Conservation (phyloP, 345 rosid genomes). For the Eucalyptus lansdowneana region DNA sequence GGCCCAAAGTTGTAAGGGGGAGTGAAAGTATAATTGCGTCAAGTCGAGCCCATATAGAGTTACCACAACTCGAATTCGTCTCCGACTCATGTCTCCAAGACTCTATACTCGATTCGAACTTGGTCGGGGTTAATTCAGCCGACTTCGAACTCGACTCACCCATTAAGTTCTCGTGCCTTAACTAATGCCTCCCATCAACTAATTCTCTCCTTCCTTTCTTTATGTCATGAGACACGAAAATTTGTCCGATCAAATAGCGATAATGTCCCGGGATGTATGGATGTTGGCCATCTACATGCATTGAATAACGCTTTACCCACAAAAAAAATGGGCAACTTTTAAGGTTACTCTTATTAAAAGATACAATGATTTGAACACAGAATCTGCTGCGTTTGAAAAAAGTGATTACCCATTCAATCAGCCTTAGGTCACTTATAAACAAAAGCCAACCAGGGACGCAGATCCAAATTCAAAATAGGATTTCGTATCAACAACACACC, state of each 20-base stretch:
- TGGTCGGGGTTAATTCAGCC: neutral
- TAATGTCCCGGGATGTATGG: neutral
- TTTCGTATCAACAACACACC: neutral
- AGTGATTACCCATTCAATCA: neutral
- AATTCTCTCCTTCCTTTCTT: neutral
- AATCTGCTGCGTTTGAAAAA: neutral
- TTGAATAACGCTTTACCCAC: neutral
- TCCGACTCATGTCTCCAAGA: neutral
- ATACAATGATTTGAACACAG: too few relatives aligned
- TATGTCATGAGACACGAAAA: neutral
- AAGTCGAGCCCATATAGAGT: neutral
- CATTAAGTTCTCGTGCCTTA: neutral
- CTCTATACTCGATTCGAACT: neutral
- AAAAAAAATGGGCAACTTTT: neutral
- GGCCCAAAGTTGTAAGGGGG: neutral
- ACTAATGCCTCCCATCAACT: neutral
- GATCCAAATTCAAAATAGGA: neutral
- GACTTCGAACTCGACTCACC: neutral
- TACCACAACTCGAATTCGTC: neutral
- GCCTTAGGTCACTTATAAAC: neutral
- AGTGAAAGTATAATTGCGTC: neutral
- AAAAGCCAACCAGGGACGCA: neutral
- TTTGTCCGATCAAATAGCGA: neutral
- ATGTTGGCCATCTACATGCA: neutral
- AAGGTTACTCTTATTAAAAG: neutral